These are phyloP conservation scores for Rhytidiadelphus loreus DNA, from an alignment of 225 moss, liverwort and hornwort species.

Conservation along the genomic window DNA sequence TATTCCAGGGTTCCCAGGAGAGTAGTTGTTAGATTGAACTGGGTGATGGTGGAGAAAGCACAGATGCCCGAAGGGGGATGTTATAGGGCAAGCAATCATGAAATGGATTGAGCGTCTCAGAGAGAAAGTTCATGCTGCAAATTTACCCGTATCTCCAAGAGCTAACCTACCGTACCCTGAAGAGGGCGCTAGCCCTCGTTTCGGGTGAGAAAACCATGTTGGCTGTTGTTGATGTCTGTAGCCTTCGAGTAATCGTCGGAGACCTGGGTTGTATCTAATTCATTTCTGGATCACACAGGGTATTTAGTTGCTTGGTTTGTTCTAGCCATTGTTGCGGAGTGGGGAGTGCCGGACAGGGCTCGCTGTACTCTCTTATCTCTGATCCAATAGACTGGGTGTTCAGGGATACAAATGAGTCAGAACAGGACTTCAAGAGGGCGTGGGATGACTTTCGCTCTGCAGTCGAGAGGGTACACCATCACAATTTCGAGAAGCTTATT, in stretches of 20 bases:
- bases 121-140: constrained; percentile 71
- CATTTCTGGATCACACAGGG: background rate
- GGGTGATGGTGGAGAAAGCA: constrained; percentile 67
- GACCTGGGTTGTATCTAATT: background rate
- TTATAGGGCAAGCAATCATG: constrained; percentile 69
- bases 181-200: constrained; percentile 52
- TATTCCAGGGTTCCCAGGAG: background rate
- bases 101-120: constrained; percentile 99
- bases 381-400: background rate
- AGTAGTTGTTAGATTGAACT: constrained; percentile 1
- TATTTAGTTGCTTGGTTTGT: background rate
- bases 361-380: background rate
- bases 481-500: background rate
- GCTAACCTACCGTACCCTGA: constrained; percentile 38
- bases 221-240: background rate
- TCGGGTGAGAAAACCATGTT: constrained; percentile 34
- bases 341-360: background rate
- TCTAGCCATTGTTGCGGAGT: background rate
- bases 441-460: constrained; percentile 91
- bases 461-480: constrained; percentile 47
- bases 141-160: constrained; percentile 57
- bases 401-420: constrained; percentile 59
- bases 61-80: constrained; percentile 75
- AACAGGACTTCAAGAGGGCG: constrained; percentile 85
- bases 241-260: background rate